Evolutionary conservation across 345 rosid genomes (phyloP).

Genomic region (Rhodamnia rubescens): DNA sequence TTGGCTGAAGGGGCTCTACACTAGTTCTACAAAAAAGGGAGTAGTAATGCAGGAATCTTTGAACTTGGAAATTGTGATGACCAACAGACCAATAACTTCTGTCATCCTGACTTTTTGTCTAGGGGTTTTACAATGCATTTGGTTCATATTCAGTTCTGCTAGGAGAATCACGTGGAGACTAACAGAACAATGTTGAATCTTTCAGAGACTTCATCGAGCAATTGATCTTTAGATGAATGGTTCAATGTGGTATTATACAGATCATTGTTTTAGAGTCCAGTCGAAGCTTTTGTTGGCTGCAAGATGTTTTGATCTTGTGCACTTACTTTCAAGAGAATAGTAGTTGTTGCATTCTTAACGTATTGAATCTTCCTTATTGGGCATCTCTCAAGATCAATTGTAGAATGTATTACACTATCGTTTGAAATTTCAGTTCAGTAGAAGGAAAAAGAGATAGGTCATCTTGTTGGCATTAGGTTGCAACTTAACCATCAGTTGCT

Average conservation of each 20-base stretch:
- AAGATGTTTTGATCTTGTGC: background rate
- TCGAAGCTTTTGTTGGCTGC: background rate
- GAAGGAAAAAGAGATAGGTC: background rate
- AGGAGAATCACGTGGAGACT: background rate
- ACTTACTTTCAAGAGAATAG: background rate
- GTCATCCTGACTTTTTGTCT: background rate
- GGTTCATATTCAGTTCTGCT: background rate
- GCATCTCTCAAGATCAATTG: background rate
- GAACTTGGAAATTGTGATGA: background rate
- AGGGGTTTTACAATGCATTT: background rate
- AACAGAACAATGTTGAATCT: background rate
- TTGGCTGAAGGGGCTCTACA: background rate
- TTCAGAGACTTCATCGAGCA: background rate
- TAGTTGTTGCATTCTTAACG: background rate
- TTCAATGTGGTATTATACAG: background rate
- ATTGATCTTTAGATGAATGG: background rate
- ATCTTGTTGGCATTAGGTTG: background rate
- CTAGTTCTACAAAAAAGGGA: background rate
- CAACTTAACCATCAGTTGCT: background rate
- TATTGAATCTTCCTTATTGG: background rate
- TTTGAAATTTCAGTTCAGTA: background rate
- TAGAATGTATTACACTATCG: background rate
- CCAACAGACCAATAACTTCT: background rate
- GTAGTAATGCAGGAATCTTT: background rate
- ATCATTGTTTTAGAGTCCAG: background rate